Evolutionary conservation across 129 eudicot genomes (phyloP), one percentile per base, ranked within the genome.

Genomic region (Gnaphalium uliginosum): DNA sequence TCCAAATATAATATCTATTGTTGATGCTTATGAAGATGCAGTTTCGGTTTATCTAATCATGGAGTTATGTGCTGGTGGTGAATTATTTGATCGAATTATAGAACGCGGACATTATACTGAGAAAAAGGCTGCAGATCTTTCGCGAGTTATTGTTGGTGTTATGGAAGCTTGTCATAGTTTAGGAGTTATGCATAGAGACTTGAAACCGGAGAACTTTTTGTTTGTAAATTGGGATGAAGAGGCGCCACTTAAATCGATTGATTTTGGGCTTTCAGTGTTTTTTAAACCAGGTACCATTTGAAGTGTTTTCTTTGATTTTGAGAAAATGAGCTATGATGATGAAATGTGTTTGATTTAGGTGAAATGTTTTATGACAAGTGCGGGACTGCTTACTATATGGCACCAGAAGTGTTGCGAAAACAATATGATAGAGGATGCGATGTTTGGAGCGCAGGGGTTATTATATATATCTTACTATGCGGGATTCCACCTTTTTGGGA

Each of bases 401-500:
- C 96, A 10, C 96, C 96, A 21, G 98, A 93, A 69, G 96, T 93
- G 33, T 72, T 92, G 78, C 76, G 77, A 74, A 87, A 86, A 81
- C 78, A 78, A 17, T 92, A 92, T 68, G 89, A 96, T 81, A 86
- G 77, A 80, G 89, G 83, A 75, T 90, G 98, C 83, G 98, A 93
- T 82, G 88, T 93, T 29, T 93, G 98, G 98, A 93, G 98, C 81
- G 96, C 98, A 15, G 98, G 98, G 69, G 92, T 93, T 68, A 93
- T 93, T 33, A 86, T 93, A 70, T 90, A 90, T 71, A 90, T 93
- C 69, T 80, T 93, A 77, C 85, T 93, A 22, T 78, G 95, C 72
- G 98, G 98, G 39, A 89, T 92, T 18, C 98, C 96, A 0, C 98
- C 98, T 41, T 92, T 93, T 79, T 93, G 98, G 98, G 98, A 93